Conservation (phyloP, 2,329 filamentous ascomycete genomes). For the Cladophialophora immunda region DNA sequence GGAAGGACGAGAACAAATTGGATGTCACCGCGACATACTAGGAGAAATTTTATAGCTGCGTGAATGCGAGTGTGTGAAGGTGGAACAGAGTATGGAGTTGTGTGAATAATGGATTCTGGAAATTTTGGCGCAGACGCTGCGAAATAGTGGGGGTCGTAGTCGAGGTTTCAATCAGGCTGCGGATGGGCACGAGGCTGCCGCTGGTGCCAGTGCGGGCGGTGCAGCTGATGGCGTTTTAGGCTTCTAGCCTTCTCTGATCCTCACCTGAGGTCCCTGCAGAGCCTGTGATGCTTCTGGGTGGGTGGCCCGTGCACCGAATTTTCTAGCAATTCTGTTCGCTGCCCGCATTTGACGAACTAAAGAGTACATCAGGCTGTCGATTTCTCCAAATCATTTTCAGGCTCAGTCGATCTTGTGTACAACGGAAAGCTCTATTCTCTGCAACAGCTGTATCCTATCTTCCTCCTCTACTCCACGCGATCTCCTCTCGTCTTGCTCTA, state of each 20-base stretch:
- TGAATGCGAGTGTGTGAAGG: slow-evolving; percentile 15
- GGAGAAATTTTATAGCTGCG: neutral
- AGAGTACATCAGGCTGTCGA: slow-evolving; percentile 18
- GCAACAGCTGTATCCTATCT: neutral
- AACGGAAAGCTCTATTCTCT: neutral
- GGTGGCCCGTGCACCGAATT: slow-evolving; percentile 36
- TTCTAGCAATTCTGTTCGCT: slow-evolving; percentile 34
- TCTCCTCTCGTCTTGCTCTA: neutral
- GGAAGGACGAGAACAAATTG: neutral
- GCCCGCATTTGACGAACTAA: slow-evolving; percentile 21
- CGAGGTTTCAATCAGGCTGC: neutral
- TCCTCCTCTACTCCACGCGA: neutral
- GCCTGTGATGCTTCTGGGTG: neutral
- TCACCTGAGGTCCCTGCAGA: slow-evolving; percentile 9
- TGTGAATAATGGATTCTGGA: slow-evolving; percentile 9
- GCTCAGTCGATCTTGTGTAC: slow-evolving; percentile 10
- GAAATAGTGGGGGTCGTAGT: neutral
- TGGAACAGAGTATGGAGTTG: slow-evolving; percentile 15
- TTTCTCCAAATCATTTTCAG: slow-evolving; percentile 19
- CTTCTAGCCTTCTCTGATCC: neutral
- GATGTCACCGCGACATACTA: slow-evolving; percentile 29
- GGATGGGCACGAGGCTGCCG: slow-evolving; percentile 2
- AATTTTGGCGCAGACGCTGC: slow-evolving; percentile 23
- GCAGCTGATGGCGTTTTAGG: neutral
- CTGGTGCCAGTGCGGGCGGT: neutral